Evolutionary conservation across 495 filamentous ascomycete species (phyloP).

Genomic region (Hyphodiscus hymeniophilus): DNA sequence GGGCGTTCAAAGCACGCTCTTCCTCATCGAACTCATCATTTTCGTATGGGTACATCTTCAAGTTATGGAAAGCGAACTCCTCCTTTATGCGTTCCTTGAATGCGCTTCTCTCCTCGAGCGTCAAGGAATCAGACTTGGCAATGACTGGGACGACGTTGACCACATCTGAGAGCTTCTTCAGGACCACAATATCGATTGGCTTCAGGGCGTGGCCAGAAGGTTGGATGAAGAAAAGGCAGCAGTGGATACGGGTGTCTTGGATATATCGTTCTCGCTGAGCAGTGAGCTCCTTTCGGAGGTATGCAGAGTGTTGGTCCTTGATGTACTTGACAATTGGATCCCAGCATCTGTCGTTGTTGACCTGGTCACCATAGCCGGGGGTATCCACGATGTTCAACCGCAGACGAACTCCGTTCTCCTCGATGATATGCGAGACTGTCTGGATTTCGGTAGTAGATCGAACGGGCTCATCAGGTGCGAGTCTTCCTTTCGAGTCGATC

Average conservation of each 20-base stretch:
- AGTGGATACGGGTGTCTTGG: conserved; percentile 97
- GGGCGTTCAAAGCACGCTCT: conserved; percentile 84
- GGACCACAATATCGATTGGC: conserved; percentile 97
- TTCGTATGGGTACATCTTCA: conserved; percentile 99
- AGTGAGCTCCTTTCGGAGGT: conserved; percentile 99
- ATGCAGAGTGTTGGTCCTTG: conserved; percentile 99
- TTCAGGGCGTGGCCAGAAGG: conserved; percentile 95
- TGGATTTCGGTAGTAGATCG: conserved; percentile 97
- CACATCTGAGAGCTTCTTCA: conserved; percentile 98
- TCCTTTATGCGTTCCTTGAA: conserved; percentile 99
- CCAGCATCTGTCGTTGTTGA: conserved; percentile 99
- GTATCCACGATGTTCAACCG: conserved; percentile 97
- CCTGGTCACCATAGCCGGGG: conserved; percentile 95
- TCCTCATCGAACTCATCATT: conserved; percentile 98
- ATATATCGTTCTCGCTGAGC: conserved; percentile 99
- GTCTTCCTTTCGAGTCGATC: conserved; percentile 95
- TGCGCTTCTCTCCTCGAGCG: conserved; percentile 84
- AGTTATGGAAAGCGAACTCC: conserved; percentile 98
- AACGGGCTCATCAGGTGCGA: conserved; percentile 84
- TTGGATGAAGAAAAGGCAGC: conserved; percentile 99
- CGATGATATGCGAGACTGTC: conserved; percentile 94
- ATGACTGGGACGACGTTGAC: conserved; percentile 99
- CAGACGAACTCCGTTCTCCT: conserved; percentile 98
- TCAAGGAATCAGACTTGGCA: conserved; percentile 95
- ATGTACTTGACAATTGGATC: conserved; percentile 99